Conservation (phyloP, 345 rosid species). For the Linum usitatissimum region DNA sequence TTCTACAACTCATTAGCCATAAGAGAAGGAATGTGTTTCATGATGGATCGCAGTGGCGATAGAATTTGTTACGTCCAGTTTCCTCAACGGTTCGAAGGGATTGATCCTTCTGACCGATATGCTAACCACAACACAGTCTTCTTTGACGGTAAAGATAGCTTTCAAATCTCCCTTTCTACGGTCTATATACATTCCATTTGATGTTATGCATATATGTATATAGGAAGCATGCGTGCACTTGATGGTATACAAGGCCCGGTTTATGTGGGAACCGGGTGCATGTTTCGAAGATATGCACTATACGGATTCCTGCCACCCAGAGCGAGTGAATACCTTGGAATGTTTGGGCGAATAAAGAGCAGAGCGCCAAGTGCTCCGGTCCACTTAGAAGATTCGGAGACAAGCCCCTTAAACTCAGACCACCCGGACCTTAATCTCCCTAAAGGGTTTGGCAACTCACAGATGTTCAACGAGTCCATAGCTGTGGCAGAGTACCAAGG, state of each 20-base stretch:
- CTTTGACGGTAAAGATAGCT: slow-evolving; percentile 52
- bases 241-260: slow-evolving; percentile 95
- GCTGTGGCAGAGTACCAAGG: slow-evolving; percentile 83
- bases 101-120: slow-evolving; percentile 90
- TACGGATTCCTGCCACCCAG: slow-evolving; percentile 94
- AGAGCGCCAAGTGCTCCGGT: slow-evolving; percentile 25
- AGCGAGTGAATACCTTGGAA: slow-evolving; percentile 61
- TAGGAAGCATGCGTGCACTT: slow-evolving; percentile 91
- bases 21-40: slow-evolving; percentile 88
- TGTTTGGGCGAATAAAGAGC: slow-evolving; percentile 55
- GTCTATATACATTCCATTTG: not conserved
- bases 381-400: slow-evolving; percentile 36
- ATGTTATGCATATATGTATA: slow-evolving; percentile 3
- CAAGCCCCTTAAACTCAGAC: slow-evolving; percentile 40
- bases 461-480: slow-evolving; percentile 60
- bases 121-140: slow-evolving; percentile 87
- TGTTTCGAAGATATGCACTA: slow-evolving; percentile 83
- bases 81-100: slow-evolving; percentile 89
- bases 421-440: slow-evolving; percentile 78
- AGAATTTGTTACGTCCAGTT: slow-evolving; percentile 84
- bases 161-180: not conserved
- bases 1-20: slow-evolving; percentile 62
- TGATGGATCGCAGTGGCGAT: slow-evolving; percentile 98
- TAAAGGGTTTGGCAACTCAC: slow-evolving; percentile 62
- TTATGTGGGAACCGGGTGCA: slow-evolving; percentile 89